These are phyloP conservation scores for Zygosaccharomyces pseudobailii DNA, from an alignment of 1,139 yeast genomes.

Conservation along the genomic window DNA sequence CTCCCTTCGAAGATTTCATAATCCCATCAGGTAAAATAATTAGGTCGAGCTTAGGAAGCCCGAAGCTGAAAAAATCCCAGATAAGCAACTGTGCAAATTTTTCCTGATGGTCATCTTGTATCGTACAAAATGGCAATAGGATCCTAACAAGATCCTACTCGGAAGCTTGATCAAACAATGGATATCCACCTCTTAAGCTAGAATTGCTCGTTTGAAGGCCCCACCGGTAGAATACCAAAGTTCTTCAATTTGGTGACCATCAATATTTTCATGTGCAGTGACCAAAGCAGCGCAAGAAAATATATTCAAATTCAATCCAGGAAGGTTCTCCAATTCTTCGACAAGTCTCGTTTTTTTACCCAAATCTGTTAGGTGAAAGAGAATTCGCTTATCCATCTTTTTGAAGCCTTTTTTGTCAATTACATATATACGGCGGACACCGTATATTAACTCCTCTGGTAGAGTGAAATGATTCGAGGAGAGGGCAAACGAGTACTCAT, in stretches of 20 bases:
- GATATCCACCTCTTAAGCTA: background rate
- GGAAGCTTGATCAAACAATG: constrained; percentile 1
- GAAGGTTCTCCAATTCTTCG: background rate
- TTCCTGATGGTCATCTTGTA: background rate
- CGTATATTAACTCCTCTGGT: background rate
- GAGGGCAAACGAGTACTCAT: background rate
- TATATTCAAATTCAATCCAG: background rate
- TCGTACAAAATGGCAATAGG: constrained; percentile 1
- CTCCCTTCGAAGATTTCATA: background rate
- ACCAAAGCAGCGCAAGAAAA: constrained; percentile 1
- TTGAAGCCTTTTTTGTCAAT: background rate
- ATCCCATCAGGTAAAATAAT: background rate
- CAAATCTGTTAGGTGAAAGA: background rate
- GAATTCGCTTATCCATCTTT: background rate
- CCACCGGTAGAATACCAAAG: constrained; percentile 6
- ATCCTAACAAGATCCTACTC: constrained; percentile 2
- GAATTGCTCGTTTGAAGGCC: constrained; percentile 1
- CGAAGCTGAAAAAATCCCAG: constrained; percentile 1
- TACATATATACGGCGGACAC: background rate
- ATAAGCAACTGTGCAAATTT: constrained; percentile 2
- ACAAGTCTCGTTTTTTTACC: constrained; percentile 4
- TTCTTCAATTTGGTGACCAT: background rate
- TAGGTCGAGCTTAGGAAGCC: background rate
- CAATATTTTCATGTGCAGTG: background rate
- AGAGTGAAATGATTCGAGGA: background rate